Base-by-base conservation (phyloP, 441 rosid genomes). In the Gossypium schwendimanii region DNA sequence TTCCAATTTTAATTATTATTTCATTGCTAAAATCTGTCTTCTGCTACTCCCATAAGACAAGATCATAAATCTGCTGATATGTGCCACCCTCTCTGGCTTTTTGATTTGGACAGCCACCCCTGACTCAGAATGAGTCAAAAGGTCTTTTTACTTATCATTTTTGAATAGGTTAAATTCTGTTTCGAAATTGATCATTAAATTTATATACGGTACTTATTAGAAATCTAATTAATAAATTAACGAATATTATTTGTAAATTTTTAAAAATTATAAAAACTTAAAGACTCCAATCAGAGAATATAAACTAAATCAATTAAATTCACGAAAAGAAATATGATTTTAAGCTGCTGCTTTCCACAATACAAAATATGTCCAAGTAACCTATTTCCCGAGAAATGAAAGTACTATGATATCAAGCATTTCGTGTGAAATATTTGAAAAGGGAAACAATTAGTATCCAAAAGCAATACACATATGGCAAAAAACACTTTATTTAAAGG, bases 31-130 rank as follows among this genome's bases (percentile, higher is more conserved):
- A 44, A 7, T 47, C 20, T 15, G 41, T 67, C 71, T 65, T 26
- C 71, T 49, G 41, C n/a, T 24, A 8, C 39, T 10, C 15, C 18
- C 70, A 44, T 11, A 39, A 49, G 58, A 49, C 71, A 49, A 26
- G 59, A 67, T 67, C 59, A 67, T 49, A 50, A 28, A n/a, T 26
- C 17, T 28, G 36, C 69, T 21, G 69, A 64, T 33, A 64, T 21
- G 20, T 64, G 54, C 36, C 53, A 64, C 54, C n/a, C 10, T 28
- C 50, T 47, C 36, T 0, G 53, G 10, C 6, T n/a, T 12, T 44
- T 15, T 44, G 69, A 23, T 44, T 64, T 64, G n/a, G 54, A 44
- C 54, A 12, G 49, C 12, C 36, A 21, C 11, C 10, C 53, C 10
- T 2, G 15, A 44, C 20, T 64, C 69, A 20, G 10, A 15, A 31